phyloP scores from a whole-genome alignment of 1,139 yeast genomes.

The Blastobotrys capitulatus region DNA sequence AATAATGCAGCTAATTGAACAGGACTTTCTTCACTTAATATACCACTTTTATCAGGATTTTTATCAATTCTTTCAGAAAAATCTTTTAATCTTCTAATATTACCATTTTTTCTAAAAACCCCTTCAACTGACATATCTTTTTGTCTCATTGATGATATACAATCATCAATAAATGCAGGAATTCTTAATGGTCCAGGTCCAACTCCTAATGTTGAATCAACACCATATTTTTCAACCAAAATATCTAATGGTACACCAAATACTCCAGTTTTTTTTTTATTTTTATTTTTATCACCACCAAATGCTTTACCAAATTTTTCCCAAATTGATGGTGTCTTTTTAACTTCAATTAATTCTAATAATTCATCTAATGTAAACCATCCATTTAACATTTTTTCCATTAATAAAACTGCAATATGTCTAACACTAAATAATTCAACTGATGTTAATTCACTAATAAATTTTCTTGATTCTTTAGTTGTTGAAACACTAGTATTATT shows the following conservation, averaged over 20 bases:
- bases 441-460: slow-evolving; percentile 66
- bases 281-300: slow-evolving; percentile 30
- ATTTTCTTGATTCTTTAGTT: slow-evolving; percentile 33
- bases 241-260: slow-evolving; percentile 77
- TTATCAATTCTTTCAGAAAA: slow-evolving; percentile 70
- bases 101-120: slow-evolving; percentile 93
- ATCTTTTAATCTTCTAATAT: slow-evolving; percentile 74
- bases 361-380: slow-evolving; percentile 49
- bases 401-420: slow-evolving; percentile 63
- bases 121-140: slow-evolving; percentile 98
- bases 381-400: slow-evolving; percentile 38
- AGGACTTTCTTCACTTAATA: slow-evolving; percentile 71
- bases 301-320: slow-evolving; percentile 53
- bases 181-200: slow-evolving; percentile 72
- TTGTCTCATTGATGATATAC: slow-evolving; percentile 75
- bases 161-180: slow-evolving; percentile 83
- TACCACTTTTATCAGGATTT: slow-evolving; percentile 67
- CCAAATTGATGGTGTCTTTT: slow-evolving; percentile 59
- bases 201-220: slow-evolving; percentile 80
- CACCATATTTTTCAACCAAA: slow-evolving; percentile 71
- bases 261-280: slow-evolving; percentile 41
- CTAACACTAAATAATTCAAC: slow-evolving; percentile 59
- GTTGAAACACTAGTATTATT: slow-evolving; percentile 17
- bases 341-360: slow-evolving; percentile 48
- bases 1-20: slow-evolving; percentile 91